Evolutionary conservation across 495 filamentous ascomycete species (phyloP).

Genomic region (Penicillium riverlandense): DNA sequence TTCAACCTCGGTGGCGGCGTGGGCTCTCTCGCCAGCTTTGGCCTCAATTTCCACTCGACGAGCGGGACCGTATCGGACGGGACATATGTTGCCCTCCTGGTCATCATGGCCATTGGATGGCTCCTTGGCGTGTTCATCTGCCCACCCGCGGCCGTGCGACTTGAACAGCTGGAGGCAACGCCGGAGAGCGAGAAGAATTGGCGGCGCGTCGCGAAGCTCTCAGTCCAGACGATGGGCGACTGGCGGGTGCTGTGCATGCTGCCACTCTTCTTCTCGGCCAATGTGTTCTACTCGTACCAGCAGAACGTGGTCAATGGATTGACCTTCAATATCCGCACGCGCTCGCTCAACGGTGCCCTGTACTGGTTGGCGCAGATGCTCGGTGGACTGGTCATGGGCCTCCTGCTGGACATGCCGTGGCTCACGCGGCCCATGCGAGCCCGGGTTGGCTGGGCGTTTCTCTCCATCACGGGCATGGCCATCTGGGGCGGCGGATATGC

Average conservation of each 20-base stretch:
- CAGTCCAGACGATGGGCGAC: conserved; percentile 36
- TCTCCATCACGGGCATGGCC: conserved; percentile 39
- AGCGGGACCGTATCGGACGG: conserved; percentile 37
- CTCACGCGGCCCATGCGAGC: conserved; percentile 36
- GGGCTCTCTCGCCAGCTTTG: conserved; percentile 42
- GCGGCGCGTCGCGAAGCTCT: conserved; percentile 44
- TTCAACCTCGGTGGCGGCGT: conserved; percentile 48
- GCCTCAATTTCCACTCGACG: conserved; percentile 37
- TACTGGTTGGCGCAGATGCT: conserved; percentile 52
- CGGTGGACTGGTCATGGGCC: conserved; percentile 43
- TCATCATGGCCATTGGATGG: conserved; percentile 42
- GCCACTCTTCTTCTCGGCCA: conserved; percentile 55
- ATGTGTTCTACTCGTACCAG: conserved; percentile 75
- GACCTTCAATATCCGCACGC: conserved; percentile 42
- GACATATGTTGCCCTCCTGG: conserved; percentile 44
- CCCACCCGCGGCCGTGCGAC: conserved; percentile 42
- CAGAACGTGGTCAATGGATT: conserved; percentile 48
- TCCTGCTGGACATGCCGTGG: conserved; percentile 35
- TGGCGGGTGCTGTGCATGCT: conserved; percentile 40
- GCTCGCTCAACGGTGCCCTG: conserved; percentile 43
- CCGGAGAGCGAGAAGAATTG: conserved; percentile 22
- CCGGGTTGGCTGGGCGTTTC: conserved; percentile 33
- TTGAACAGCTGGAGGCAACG: conserved; percentile 12
- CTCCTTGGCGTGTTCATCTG: conserved; percentile 46
- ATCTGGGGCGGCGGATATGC: conserved; percentile 51